Percentiles rank a stretch among this genome's conserved stretches.
Evolutionary conservation across 495 filamentous ascomycete genomes (phyloP).

Genomic region (Daldinia vernicosa): DNA sequence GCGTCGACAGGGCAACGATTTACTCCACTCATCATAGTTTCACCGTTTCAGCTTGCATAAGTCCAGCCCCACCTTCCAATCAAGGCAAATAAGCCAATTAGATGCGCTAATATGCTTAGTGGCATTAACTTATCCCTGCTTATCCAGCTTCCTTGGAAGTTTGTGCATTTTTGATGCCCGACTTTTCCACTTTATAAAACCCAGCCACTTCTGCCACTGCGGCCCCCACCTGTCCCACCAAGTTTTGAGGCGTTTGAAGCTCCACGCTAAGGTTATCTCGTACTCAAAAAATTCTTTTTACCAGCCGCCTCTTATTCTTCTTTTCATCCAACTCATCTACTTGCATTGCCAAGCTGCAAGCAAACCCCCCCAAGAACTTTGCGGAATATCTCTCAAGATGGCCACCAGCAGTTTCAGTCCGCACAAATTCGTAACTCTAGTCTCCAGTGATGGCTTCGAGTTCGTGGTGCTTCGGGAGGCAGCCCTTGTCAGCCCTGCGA

Average conservation of each 20-base stretch:
- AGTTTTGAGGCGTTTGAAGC: not conserved
- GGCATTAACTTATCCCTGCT: not conserved
- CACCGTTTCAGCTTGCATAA: constrained; percentile 36
- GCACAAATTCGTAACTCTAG: constrained; percentile 81
- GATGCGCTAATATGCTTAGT: not conserved
- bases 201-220: constrained; percentile 7
- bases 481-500: constrained; percentile 75
- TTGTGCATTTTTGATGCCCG: not conserved
- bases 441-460: constrained; percentile 88
- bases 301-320: not conserved
- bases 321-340: not conserved
- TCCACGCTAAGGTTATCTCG: not conserved
- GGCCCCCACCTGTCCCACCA: constrained; percentile 4
- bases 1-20: constrained; percentile 44
- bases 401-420: constrained; percentile 24
- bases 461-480: constrained; percentile 84
- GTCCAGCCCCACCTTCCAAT: constrained; percentile 16
- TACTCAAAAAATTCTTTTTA: constrained; percentile 8
- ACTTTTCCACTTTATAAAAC: not conserved
- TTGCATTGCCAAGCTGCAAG: not conserved
- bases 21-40: constrained; percentile 15
- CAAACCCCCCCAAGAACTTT: not conserved
- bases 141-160: not conserved
- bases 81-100: constrained; percentile 12
- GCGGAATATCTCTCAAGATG: constrained; percentile 27